phyloP scores from a whole-genome alignment of 768 basidiomycete species.

The Mrakia blollopis region DNA sequence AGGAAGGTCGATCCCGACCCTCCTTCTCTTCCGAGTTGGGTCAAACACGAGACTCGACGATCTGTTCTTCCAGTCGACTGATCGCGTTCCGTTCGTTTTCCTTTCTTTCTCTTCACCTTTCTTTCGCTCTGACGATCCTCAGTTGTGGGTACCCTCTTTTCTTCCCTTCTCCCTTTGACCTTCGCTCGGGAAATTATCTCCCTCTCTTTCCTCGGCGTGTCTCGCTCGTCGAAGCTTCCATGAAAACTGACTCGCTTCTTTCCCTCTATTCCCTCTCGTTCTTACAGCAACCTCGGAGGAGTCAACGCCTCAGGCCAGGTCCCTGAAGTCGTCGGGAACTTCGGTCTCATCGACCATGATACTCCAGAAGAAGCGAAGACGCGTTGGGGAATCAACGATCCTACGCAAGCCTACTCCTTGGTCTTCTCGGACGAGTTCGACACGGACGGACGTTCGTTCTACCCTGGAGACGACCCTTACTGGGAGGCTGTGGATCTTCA shows the following conservation, averaged over 20 bases:
- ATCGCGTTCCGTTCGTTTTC: too few species aligned
- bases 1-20: too few species aligned
- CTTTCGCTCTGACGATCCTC: background rate
- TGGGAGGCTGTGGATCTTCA: constrained; percentile 47
- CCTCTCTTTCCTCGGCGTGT: background rate
- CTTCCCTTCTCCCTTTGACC: background rate
- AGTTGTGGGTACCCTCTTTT: background rate
- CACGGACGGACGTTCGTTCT: constrained; percentile 51
- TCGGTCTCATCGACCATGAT: constrained; percentile 47
- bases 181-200: background rate
- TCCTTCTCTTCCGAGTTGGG: too few species aligned
- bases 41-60: too few species aligned
- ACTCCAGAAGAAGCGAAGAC: constrained; percentile 10
- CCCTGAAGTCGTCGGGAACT: constrained; percentile 64
- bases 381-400: constrained; percentile 42
- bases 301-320: constrained; percentile 80
- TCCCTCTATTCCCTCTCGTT: constrained; percentile 57
- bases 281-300: constrained; percentile 67
- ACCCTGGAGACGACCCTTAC: constrained; percentile 66
- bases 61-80: background rate
- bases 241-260: background rate
- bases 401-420: constrained; percentile 67
- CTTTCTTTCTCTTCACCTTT: background rate
- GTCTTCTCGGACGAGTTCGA: constrained; percentile 87
- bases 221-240: background rate